Evolutionary conservation across 192 early-diverging fungal species (phyloP).

Genomic region (Mortierella claussenii): DNA sequence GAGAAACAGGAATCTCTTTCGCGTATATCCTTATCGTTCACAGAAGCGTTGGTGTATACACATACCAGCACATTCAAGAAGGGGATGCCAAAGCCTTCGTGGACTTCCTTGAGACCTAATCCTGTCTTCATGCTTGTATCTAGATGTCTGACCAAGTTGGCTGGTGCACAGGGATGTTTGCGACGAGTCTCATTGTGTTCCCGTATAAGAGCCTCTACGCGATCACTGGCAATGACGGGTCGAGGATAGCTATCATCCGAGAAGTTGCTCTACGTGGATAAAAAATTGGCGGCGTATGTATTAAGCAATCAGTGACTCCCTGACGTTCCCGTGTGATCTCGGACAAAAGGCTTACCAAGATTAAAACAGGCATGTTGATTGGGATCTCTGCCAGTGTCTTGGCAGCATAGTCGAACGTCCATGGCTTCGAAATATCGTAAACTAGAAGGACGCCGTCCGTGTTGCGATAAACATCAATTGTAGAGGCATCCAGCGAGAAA

Average conservation of each 20-base stretch:
- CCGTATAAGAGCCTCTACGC: constrained; percentile 18
- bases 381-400: constrained; percentile 58
- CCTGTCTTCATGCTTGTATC: constrained; percentile 64
- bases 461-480: constrained; percentile 70
- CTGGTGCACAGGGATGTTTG: constrained; percentile 37
- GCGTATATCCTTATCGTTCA: no score
- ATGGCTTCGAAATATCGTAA: constrained; percentile 69
- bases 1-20: no score
- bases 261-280: constrained; percentile 50
- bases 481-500: constrained; percentile 63
- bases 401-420: constrained; percentile 69
- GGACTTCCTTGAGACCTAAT: constrained; percentile 63
- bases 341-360: constrained; percentile 53
- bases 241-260: constrained; percentile 33
- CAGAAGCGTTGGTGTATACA: no score
- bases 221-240: constrained; percentile 1
- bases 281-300: neutral
- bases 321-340: no score
- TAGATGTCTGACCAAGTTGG: constrained; percentile 64
- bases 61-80: constrained; percentile 67
- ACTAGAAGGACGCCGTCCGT: constrained; percentile 63
- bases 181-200: constrained; percentile 19
- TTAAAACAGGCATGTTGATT: constrained; percentile 55
- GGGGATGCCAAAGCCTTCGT: constrained; percentile 65
- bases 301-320: no score